A percentile compares a stretch with the other conserved stretches of the same genome.
phyloP scores from a whole-genome alignment of 768 basidiomycete species.

The Boletus huronensis region DNA sequence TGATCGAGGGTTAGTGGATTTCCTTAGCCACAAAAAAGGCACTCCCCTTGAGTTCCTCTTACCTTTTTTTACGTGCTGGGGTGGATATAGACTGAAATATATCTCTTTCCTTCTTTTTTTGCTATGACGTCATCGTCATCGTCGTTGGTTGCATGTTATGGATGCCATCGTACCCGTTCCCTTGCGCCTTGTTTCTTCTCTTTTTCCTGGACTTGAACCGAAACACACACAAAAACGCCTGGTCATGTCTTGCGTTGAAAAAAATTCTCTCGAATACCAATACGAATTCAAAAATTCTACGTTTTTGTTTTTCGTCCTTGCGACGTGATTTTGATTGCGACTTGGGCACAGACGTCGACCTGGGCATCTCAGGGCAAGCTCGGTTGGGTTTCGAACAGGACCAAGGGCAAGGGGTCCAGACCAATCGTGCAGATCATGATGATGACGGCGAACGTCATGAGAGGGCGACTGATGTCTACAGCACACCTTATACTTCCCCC shows the following conservation, averaged over 20 bases:
- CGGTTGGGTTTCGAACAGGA: background rate
- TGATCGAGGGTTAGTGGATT: conserved; percentile 83
- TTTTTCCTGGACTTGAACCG: background rate
- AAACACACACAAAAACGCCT: conserved; percentile 9
- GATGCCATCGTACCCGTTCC: conserved; percentile 9
- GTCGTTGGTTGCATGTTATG: conserved; percentile 11
- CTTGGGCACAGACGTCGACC: conserved; percentile 4
- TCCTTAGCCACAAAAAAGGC: conserved; percentile 22
- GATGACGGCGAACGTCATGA: conserved; percentile 5
- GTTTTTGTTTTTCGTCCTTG: conserved; percentile 2
- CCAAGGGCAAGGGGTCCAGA: background rate
- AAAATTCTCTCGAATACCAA: conserved; percentile 4
- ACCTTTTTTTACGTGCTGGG: conserved; percentile 38
- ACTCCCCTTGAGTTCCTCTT: conserved; percentile 53
- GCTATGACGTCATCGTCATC: conserved; percentile 31
- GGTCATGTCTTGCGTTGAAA: conserved; percentile 5
- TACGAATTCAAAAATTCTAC: conserved; percentile 13
- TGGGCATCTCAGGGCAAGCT: background rate
- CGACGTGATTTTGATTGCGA: conserved; percentile 11
- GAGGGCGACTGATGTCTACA: conserved; percentile 17
- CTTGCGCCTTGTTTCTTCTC: background rate
- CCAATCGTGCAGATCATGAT: background rate
- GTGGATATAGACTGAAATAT: conserved; percentile 78
- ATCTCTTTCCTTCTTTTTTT: conserved; percentile 47
- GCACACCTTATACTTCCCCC: conserved; percentile 24